These are phyloP conservation scores for Periconia sp. DNA, from an alignment of 2,329 filamentous ascomycete species.

Conservation along the genomic window DNA sequence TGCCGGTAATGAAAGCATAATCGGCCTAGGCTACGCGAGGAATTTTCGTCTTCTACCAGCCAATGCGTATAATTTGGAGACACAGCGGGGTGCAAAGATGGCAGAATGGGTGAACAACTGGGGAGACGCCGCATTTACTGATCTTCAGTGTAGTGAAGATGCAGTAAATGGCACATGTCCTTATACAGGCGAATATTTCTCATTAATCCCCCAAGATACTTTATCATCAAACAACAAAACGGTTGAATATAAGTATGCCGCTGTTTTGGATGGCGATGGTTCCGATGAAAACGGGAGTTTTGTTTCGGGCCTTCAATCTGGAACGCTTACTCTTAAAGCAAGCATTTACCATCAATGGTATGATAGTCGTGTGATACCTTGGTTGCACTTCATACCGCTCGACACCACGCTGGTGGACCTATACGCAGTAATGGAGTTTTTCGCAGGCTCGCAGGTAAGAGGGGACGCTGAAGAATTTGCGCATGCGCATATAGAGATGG, in stretches of 20 bases:
- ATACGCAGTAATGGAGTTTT: conserved; percentile 76
- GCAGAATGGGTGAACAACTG: conserved; percentile 43
- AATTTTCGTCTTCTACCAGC: conserved; percentile 45
- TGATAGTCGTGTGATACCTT: conserved; percentile 66
- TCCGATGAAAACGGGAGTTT: conserved; percentile 19
- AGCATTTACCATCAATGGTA: conserved; percentile 81
- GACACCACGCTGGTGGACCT: conserved; percentile 73
- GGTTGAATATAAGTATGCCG: conserved; percentile 44
- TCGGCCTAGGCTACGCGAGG: conserved; percentile 29
- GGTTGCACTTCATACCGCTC: conserved; percentile 82
- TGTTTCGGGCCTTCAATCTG: conserved; percentile 60
- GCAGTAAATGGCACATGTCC: conserved; percentile 44
- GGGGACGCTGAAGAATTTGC: conserved; percentile 6
- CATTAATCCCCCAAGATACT: background rate
- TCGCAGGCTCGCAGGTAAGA: conserved; percentile 60
- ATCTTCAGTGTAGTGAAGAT: conserved; percentile 46
- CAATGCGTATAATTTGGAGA: conserved; percentile 18
- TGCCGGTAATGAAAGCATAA: conserved; percentile 13
- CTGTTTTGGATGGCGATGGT: conserved; percentile 67
- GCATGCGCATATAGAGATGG: conserved; percentile 15
- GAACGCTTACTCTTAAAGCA: conserved; percentile 71
- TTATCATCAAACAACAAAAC: background rate
- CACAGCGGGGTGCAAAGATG: conserved; percentile 17
- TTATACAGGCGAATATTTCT: conserved; percentile 48
- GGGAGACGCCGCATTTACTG: conserved; percentile 44